These are phyloP conservation scores for Botrytis porri DNA, from an alignment of 2,329 filamentous ascomycete genomes.

Conservation along the genomic window DNA sequence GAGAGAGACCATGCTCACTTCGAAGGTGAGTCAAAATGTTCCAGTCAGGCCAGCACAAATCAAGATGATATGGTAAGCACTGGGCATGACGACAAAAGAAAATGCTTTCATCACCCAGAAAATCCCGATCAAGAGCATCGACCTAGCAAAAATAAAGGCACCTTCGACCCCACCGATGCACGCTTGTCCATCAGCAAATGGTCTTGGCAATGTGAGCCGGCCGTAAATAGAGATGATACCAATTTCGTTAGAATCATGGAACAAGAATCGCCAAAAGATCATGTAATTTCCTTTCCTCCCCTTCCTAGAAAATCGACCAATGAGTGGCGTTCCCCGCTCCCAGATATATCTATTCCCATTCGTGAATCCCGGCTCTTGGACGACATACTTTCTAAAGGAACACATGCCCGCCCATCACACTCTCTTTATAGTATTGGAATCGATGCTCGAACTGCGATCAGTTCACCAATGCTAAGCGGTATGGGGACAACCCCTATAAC, in stretches of 20 bases:
- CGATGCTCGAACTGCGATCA: conserved; percentile 22
- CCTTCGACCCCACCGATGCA: conserved; percentile 29
- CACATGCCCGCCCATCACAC: neutral
- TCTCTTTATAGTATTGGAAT: conserved; percentile 30
- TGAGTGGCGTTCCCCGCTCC: conserved; percentile 34
- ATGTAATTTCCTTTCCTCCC: conserved; percentile 32
- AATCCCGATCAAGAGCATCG: neutral
- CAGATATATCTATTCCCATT: conserved; percentile 24
- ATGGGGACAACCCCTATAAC: conserved; percentile 3
- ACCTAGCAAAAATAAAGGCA: conserved; percentile 20
- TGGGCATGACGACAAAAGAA: neutral
- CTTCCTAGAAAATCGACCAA: conserved; percentile 30
- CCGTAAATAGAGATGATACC: conserved; percentile 12
- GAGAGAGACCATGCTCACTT: conserved; percentile 18
- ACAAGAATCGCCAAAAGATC: conserved; percentile 23
- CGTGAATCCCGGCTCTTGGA: neutral
- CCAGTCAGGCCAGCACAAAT: neutral
- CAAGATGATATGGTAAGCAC: neutral
- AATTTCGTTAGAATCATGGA: neutral
- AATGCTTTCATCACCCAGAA: neutral
- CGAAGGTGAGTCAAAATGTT: neutral
- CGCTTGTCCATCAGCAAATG: conserved; percentile 30
- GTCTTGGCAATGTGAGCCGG: conserved; percentile 24
- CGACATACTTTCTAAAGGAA: neutral
- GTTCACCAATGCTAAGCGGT: neutral